These are phyloP conservation scores for Boletus rex-veris DNA, from an alignment of 768 basidiomycete genomes.

Conservation along the genomic window DNA sequence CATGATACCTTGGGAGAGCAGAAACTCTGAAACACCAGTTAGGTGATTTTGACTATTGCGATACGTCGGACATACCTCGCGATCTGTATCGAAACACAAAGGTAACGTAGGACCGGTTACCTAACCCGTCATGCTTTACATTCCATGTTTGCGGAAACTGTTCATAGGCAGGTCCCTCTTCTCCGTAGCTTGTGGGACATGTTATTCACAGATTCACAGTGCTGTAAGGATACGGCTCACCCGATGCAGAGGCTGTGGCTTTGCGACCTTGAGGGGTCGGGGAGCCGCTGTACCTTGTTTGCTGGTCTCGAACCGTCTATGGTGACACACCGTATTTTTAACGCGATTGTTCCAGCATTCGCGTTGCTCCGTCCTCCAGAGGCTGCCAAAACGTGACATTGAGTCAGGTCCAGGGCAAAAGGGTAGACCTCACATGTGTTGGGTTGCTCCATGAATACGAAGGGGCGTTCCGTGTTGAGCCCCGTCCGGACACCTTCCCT, in stretches of 20 bases:
- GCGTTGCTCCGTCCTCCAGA: conserved; percentile 20
- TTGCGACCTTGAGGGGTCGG: conserved; percentile 35
- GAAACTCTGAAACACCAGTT: no score
- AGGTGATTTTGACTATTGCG: not conserved
- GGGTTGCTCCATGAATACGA: conserved; percentile 48
- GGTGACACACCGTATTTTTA: conserved; percentile 44
- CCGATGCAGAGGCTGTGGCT: conserved; percentile 29
- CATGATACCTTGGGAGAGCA: no score
- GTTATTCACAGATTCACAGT: conserved; percentile 1
- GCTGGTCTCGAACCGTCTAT: conserved; percentile 30
- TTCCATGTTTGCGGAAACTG: conserved; percentile 54
- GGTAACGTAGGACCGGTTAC: conserved; percentile 50
- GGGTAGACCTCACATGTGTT: conserved; percentile 34
- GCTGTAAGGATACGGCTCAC: conserved; percentile 29
- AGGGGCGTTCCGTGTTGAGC: conserved; percentile 51
- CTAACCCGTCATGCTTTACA: conserved; percentile 42
- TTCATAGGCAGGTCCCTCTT: conserved; percentile 35
- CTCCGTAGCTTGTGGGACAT: conserved; percentile 45
- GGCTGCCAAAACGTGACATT: not conserved
- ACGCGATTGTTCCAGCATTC: no score
- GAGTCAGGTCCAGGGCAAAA: not conserved
- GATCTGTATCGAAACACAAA: conserved; percentile 67
- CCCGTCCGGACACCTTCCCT: conserved; percentile 54
- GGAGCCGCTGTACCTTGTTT: conserved; percentile 42
- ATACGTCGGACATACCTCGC: conserved; percentile 36